phyloP scores from a whole-genome alignment of 768 basidiomycete genomes.

The Suillus hirtellus region DNA sequence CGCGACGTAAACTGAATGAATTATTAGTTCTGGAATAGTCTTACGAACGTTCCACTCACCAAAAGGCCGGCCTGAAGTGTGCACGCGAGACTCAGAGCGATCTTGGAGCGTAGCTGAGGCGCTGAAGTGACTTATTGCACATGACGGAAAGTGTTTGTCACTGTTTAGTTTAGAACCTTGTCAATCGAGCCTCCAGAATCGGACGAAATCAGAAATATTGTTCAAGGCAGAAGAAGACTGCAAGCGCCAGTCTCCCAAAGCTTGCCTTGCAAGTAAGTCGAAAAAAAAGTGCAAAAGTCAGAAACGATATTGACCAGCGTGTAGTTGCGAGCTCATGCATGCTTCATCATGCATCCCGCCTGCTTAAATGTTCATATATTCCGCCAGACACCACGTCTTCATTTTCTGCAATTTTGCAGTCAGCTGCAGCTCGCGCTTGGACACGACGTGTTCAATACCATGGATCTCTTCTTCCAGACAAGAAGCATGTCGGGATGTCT shows the following conservation, averaged over 20 bases:
- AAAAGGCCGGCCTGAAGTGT: neutral
- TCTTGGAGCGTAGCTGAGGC: neutral
- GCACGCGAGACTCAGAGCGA: neutral
- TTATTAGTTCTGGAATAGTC: neutral
- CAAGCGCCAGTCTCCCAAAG: constrained; percentile 5
- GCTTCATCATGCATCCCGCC: constrained; percentile 39
- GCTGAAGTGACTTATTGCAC: neutral
- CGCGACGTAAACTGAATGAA: neutral
- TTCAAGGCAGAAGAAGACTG: constrained; percentile 7
- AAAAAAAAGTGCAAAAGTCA: neutral
- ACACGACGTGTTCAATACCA: constrained; percentile 28
- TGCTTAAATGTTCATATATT: constrained; percentile 18
- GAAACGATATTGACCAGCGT: constrained; percentile 4
- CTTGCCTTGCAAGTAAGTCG: constrained; percentile 14
- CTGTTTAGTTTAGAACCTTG: constrained; percentile 3
- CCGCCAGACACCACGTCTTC: constrained; percentile 13
- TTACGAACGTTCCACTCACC: neutral
- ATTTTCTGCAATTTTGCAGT: constrained; percentile 45
- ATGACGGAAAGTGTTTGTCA: neutral
- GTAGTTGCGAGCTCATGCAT: constrained; percentile 36
- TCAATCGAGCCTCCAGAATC: neutral
- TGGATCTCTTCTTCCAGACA: neutral
- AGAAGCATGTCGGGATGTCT: neutral
- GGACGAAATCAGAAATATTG: neutral
- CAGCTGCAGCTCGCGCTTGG: constrained; percentile 54